Evolutionary conservation across 371 early-diverging fungal species (phyloP), one percentile per base, ranked within the genome.

Genomic region (Umbelopsis sp.): DNA sequence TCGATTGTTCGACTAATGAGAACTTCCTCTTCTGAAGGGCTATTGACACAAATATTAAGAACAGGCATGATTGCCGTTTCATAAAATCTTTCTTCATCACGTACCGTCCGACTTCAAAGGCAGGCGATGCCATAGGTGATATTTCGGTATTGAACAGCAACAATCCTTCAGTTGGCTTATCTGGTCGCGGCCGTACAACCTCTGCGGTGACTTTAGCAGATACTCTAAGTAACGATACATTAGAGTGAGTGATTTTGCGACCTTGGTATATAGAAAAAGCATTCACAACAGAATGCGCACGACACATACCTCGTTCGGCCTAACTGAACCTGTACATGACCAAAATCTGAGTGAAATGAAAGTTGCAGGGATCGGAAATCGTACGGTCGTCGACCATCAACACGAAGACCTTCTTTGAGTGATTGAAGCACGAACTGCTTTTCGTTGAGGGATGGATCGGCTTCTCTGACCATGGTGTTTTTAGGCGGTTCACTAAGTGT

Each of bases 111-210:
- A 78, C 62, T 65, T 95, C 96, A 67, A 92, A 89, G 4, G 80
- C 78, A 1, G 93, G 87, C 20, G 91, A 86, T 1, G 95, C 93
- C 94, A 98, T 92, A 41, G 92, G 91, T 22, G 94, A 92, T 50
- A 97, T 83, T 71, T 95, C 96, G 5, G 93, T 91, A 73, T 84
- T 92, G 74, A 97, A 92, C 48, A 79, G 65, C 16, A 97, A 75
- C 11, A 90, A 77, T 1, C 99, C 99, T 72, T 98, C 97, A 18
- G 91, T 91, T 4, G 97, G 93, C 50, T 87, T 87, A 70, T 88
- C 92, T 1, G 86, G 78, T 32, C 78, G 78, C 20, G 98, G 98
- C 65, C 94, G 83, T n/a, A 89, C 87, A n/a, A 96, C 92, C 72
- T 95, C 93, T 65, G 93, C 92, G 0, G 93, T 86, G 0, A 96